Conservation (phyloP, 352 stramenopile genomes). For the Globisporangium apiculatum region DNA sequence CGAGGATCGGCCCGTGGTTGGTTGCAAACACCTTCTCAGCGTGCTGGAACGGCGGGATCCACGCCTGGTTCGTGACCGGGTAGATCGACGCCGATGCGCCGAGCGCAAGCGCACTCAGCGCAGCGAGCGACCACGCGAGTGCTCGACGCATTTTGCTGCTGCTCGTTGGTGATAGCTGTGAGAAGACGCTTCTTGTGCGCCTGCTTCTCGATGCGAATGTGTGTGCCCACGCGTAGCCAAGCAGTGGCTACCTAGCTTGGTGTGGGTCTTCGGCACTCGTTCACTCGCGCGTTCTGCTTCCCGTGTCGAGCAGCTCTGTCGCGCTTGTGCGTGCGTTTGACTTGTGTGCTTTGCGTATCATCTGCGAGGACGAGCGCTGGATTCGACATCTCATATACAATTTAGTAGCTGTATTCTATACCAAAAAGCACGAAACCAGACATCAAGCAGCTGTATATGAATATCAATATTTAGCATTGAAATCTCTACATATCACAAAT, state of each 20-base stretch:
- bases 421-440: no score
- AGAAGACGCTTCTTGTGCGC: background rate
- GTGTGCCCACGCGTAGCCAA: background rate
- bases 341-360: no score
- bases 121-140: background rate
- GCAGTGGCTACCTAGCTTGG: no score
- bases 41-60: conserved; percentile 76
- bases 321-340: no score
- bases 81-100: conserved; percentile 50
- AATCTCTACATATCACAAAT: no score
- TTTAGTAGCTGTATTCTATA: no score
- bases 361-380: no score
- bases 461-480: no score
- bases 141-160: background rate
- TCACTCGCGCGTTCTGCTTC: background rate
- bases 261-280: background rate
- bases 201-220: background rate
- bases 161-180: background rate
- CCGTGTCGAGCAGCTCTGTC: no score
- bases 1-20: conserved; percentile 60
- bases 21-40: conserved; percentile 84
- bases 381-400: no score
- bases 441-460: no score
- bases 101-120: background rate
- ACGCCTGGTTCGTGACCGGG: conserved; percentile 55